Evolutionary conservation across 1,284 basidiomycete genomes (phyloP), one percentile per base, ranked within the genome.

Genomic region (Cerrena zonata): DNA sequence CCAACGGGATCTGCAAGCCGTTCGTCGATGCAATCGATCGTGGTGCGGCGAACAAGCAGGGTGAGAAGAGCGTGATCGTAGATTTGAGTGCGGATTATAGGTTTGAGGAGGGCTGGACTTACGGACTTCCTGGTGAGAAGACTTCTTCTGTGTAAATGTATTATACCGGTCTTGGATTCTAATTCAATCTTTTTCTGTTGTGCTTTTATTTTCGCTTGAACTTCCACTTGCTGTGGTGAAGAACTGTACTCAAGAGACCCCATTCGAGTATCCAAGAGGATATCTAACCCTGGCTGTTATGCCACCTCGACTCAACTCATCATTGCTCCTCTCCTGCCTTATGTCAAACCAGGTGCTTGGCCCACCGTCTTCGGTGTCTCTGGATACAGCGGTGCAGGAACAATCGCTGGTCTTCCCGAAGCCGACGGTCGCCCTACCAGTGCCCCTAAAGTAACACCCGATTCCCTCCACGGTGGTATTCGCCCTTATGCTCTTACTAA

Each of bases 281-380:
- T 99, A 55, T 91, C 95, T 43, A 99, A 99, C 72, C 95, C 95
- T 0, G 95, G 95, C 27, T 99, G 95, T 68, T 99, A 95, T 68
- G 90, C 95, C 3, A 98, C 95, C 40, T 93, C 92, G 57, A 81
- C 85, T 4, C 95, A 99, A 69, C 77, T 98, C 53, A 80, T 99
- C 45, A 72, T 97, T 55, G 95, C 93, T 0, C 95, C 95, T 15
- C 77, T 99, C 15, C 75, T 97, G 52, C 76, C 82, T 47, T 79
- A 86, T 67, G 67, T 95, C 57, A 76, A 83, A 52, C 73, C 75
- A 1, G 70, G 72, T 1, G 73, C 77, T n/a, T 78, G 79, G 59
- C 93, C 95, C 0, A 92, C 93, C 0, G 82, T 99, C 27, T 94
- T 97, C 65, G 95, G 91, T 19, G 69, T 97, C 42, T 95, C 92